A percentile compares a stretch with the other conserved stretches of the same genome.
Evolutionary conservation across 805 yeast genomes (phyloP).

Genomic region (Clavispora vitiphila): DNA sequence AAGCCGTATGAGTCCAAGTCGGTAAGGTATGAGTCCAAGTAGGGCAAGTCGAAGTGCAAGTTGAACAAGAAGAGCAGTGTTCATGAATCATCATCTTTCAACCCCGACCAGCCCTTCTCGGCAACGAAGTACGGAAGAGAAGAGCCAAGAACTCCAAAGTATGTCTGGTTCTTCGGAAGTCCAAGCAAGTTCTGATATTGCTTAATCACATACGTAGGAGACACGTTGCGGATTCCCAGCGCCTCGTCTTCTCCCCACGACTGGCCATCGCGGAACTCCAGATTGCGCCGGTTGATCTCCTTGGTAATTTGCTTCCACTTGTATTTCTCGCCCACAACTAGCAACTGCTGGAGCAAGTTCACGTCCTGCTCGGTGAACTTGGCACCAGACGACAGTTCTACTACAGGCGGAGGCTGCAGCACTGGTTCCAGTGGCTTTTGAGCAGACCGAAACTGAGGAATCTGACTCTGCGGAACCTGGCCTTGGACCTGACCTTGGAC

Average conservation of each 20-base stretch:
- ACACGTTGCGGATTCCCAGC: slow-evolving; percentile 29
- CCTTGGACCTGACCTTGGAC: too few species aligned
- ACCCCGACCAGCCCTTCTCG: slow-evolving; percentile 38
- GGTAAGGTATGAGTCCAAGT: too few species aligned
- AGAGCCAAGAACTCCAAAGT: slow-evolving; percentile 43
- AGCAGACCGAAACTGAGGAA: neutral
- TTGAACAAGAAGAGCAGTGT: too few species aligned
- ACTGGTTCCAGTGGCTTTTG: neutral
- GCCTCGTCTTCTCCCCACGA: neutral
- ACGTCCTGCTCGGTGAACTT: slow-evolving; percentile 42
- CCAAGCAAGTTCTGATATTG: slow-evolving; percentile 54
- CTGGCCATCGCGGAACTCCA: neutral
- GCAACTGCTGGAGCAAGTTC: slow-evolving; percentile 41
- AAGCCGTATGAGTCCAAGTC: too few species aligned
- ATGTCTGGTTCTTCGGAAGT: slow-evolving; percentile 43
- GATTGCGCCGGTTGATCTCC: slow-evolving; percentile 15
- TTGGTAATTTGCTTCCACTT: slow-evolving; percentile 57
- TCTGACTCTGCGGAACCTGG: too few species aligned
- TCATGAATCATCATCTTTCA: neutral
- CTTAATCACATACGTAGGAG: slow-evolving; percentile 50
- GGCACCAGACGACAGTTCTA: neutral
- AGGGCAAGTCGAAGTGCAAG: too few species aligned
- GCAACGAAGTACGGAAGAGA: slow-evolving; percentile 49
- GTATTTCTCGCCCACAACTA: slow-evolving; percentile 49
- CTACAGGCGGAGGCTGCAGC: neutral